These are phyloP conservation scores for Arthrobotrys conoides DNA, from an alignment of 2,329 filamentous ascomycete species.

Conservation along the genomic window DNA sequence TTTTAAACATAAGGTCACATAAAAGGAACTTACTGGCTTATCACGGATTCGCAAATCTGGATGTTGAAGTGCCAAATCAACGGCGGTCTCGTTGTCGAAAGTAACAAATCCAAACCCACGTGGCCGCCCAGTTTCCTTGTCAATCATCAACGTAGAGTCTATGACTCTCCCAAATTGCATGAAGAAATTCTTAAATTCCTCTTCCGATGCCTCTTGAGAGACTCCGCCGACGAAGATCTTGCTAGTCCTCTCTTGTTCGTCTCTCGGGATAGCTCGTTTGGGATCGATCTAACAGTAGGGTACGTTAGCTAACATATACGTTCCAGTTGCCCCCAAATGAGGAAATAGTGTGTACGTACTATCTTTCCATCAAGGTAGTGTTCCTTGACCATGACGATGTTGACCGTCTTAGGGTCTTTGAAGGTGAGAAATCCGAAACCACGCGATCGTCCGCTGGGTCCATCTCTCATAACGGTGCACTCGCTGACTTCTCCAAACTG, in stretches of 20 bases:
- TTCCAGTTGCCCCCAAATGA: slow-evolving; percentile 46
- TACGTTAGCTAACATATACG: slow-evolving; percentile 28
- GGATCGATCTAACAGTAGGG: slow-evolving; percentile 82
- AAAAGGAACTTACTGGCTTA: slow-evolving; percentile 73
- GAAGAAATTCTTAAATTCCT: slow-evolving; percentile 97
- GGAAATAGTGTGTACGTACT: slow-evolving; percentile 73
- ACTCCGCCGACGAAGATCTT: slow-evolving; percentile 99
- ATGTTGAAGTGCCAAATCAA: slow-evolving; percentile 87
- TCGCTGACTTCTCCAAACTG: slow-evolving; percentile 97
- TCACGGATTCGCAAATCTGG: slow-evolving; percentile 88
- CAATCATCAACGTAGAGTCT: slow-evolving; percentile 99
- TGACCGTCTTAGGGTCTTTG: slow-evolving; percentile 96
- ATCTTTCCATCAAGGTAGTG: slow-evolving; percentile 98
- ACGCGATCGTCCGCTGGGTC: slow-evolving; percentile 89
- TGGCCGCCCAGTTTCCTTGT: slow-evolving; percentile 98
- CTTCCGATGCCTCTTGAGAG: slow-evolving; percentile 95
- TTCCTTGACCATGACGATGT: slow-evolving; percentile 99
- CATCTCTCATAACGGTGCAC: slow-evolving; percentile 99
- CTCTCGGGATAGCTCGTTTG: slow-evolving; percentile 94
- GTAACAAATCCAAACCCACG: slow-evolving; percentile 98
- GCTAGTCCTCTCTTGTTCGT: slow-evolving; percentile 97
- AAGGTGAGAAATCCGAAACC: slow-evolving; percentile 99
- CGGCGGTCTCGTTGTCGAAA: slow-evolving; percentile 94
- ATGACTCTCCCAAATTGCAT: slow-evolving; percentile 95
- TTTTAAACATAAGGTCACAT: background rate